Base-by-base conservation (phyloP, 192 early-diverging fungal species). In the Ambispora gerdemannii region DNA sequence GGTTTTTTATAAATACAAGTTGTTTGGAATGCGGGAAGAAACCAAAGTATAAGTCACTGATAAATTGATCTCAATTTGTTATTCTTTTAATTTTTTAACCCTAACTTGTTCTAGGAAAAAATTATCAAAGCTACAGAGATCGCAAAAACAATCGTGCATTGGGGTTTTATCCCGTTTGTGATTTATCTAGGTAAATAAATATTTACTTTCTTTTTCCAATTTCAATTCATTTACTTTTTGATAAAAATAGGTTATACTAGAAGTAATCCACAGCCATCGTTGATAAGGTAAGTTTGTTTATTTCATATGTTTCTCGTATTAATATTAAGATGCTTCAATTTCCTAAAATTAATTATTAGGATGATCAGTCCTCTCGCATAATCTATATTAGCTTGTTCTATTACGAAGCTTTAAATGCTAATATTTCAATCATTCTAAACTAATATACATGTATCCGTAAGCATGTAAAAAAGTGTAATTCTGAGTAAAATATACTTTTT, bases 121-220 rank as follows among this genome's bases (percentile, higher is more conserved):
- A 78, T 84, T 50, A 76, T 80, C 53, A 84, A 84, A 77, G 78
- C 72, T 69, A 75, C 61, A 13, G 83, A 85, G 50, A 77, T 85
- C 34, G 74, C 81, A 55, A 85, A 85, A 77, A 79, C 78, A 30
- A 74, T 85, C 43, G 71, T 85, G n/a, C 83, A 85, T 69, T 85
- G 80, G 77, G 83, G 83, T 8, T 85, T 85, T 70, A 85, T 85
- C 75, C 83, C 83, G 38, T 83, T 83, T 51, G 82, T 85, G 58
- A 78, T 85, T 64, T 85, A 85, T 67, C 80, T 85, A 34, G 83
- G 83, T 76, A 81, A 36, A 19, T n/a, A 6, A 15, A 36, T 38
- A 3, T 38, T 56, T 31, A 25, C 27, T 56, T 70, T 31, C 24
- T 19, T 17, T 32, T 66, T n/a, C n/a, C 11, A 51, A 66, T 10